Evolutionary conservation across 148 eudicot species (phyloP).

Genomic region (Mesembryanthemum crystallinum): DNA sequence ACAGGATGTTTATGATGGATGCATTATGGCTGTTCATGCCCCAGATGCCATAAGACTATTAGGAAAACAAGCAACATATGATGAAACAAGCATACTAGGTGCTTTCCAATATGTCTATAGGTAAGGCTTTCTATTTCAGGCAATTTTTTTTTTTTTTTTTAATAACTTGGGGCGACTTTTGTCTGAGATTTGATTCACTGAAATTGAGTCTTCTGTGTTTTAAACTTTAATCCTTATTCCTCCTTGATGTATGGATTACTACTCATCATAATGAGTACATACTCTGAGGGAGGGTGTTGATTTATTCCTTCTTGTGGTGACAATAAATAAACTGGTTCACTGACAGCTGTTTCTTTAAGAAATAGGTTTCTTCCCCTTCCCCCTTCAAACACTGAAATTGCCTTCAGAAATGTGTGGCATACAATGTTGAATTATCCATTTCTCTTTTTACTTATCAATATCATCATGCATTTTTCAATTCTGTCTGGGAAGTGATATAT

Average conservation of each 20-base stretch:
- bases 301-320: no score
- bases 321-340: no score
- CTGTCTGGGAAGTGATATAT: conserved; percentile 73
- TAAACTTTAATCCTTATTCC: neutral
- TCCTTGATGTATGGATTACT: neutral
- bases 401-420: neutral
- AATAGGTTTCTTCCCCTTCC: no score
- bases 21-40: conserved; percentile 82
- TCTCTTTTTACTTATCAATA: neutral
- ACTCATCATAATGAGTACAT: neutral
- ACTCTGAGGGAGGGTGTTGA: no score
- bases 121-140: conserved; percentile 41
- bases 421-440: neutral
- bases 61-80: conserved; percentile 70
- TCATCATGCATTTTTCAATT: conserved; percentile 26
- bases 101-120: conserved; percentile 89
- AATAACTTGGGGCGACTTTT: neutral
- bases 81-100: conserved; percentile 78
- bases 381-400: neutral
- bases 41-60: conserved; percentile 74
- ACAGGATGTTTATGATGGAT: conserved; percentile 53
- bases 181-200: neutral
- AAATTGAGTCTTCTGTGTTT: neutral
- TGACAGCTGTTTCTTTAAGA: no score
- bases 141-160: no score